phyloP scores from a whole-genome alignment of 2,329 filamentous ascomycete species.

The Teratosphaeria nubilosa region DNA sequence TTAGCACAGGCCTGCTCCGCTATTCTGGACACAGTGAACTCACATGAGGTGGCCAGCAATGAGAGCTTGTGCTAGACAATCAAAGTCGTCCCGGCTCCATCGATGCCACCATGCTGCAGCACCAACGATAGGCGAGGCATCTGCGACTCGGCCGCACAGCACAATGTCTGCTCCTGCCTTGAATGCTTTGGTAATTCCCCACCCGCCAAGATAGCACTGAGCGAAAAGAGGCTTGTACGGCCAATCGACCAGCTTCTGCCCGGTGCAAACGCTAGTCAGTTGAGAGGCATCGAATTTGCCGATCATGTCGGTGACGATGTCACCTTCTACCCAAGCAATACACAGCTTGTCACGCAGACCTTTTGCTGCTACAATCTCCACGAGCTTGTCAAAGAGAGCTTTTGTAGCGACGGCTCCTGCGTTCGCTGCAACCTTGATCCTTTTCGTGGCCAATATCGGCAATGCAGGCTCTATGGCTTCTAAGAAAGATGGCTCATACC shows the following conservation, averaged over 20 bases:
- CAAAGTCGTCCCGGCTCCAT: conserved; percentile 27
- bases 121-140: conserved; percentile 32
- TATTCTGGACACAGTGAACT: background rate
- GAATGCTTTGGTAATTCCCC: conserved; percentile 30
- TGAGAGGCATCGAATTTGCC: conserved; percentile 7
- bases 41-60: conserved; percentile 31
- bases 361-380: conserved; percentile 24
- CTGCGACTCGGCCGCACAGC: conserved; percentile 31
- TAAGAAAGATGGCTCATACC: conserved; percentile 28
- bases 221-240: conserved; percentile 10
- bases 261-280: conserved; percentile 5
- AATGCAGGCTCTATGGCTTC: conserved; percentile 33
- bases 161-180: conserved; percentile 31
- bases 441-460: conserved; percentile 28
- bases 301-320: conserved; percentile 24
- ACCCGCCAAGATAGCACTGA: conserved; percentile 24
- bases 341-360: conserved; percentile 30
- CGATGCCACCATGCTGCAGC: conserved; percentile 33
- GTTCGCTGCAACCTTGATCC: conserved; percentile 37
- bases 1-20: background rate
- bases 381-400: conserved; percentile 28
- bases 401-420: conserved; percentile 33
- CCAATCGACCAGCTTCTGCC: conserved; percentile 11
- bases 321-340: conserved; percentile 37
- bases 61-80: conserved; percentile 28